Base-by-base conservation (phyloP, 1,284 basidiomycete species). In the Sporisorium reilianum region DNA sequence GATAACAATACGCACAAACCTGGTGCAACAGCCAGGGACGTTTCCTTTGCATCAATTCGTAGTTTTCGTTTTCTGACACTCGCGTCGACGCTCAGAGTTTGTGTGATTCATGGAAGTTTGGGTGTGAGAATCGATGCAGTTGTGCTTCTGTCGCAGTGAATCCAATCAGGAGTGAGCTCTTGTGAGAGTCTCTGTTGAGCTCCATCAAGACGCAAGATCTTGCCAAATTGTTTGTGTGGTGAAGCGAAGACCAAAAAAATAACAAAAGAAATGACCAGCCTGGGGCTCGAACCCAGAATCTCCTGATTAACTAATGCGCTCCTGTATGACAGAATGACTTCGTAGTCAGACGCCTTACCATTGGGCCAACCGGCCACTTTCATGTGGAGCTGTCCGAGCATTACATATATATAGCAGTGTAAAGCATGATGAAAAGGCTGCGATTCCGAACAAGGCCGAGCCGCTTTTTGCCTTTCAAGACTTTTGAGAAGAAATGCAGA, bases 271-370 rank as follows among this genome's bases (percentile, higher is more conserved):
- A 20, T 71, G 73, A 71, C 73, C 73, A 75, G 67, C 73, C 72
- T 75, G 72, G 72, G 72, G 72, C 63, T 75, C 72, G 72, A 75
- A 75, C 72, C 66, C 66, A 69, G 72, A 75, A 75, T 75, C 72
- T 75, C 72, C 71, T 74, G 71, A 74, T 74, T 65, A 62, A 44
- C 48, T 18, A 10, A n/a, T n/a, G 20, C 22, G 30, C 22, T 42
- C 28, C 9, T 30, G 36, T 18, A 3, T 9, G 16, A 38, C 10
- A 11, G 5, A 18, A 1, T 34, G n/a, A 2, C 11, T 36, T 74
- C 71, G 71, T 74, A 74, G 71, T 74, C 71, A 74, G 71, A 74
- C 71, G 71, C 71, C 71, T 74, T 74, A 74, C 71, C 71, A 74
- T 74, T 74, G 71, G 71, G 71, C 71, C 71, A 74, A 74, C 71